Base-by-base conservation (phyloP, 129 eudicot genomes). In the Pittosporum tobira region DNA sequence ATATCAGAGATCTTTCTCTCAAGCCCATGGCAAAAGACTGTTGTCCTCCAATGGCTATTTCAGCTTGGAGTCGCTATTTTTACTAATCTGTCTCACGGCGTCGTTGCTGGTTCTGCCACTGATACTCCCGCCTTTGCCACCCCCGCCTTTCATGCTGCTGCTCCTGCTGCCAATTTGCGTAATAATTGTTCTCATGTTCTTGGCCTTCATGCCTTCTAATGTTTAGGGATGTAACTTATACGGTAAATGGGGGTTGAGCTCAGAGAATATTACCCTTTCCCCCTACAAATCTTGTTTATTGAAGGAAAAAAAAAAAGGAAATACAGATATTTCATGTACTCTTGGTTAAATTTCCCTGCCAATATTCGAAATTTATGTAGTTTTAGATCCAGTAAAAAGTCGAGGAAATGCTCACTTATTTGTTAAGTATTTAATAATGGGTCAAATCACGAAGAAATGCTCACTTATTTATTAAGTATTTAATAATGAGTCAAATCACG, bases 171-270 rank as follows among this genome's bases (percentile, higher is more conserved):
- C 61, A 1, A 31, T 55, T 55, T 31, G 45, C 26, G 2, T 55
- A 4, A 14, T 11, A 4, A 10, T 30, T 11, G 61, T 55, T 1
- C 61, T 55, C n/a, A 55, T 55, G 61, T 18, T 55, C 61, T 31
- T 55, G 45, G 61, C 61, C 19, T 55, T 55, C 44, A n/a, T 55
- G 61, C 61, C 61, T 16, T 55, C 45, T 3, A 55, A 55, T 31
- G 61, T 55, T n/a, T n/a, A 30, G 64, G 5, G 68, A 67, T 14
- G 24, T 65, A 27, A 63, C 55, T 10, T 51, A 68, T 45, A 52
- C 59, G 6, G 63, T 76, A 62, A 42, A n/a, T n/a, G n/a, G n/a
- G n/a, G n/a, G 47, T 48, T 31, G 53, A 51, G 7, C 22, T 6
- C 22, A 7, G 28, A 1, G 16, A 46, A 27, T 57, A 29, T 31